Base-by-base conservation (phyloP, 768 basidiomycete species). In the Podaxis sp. region DNA sequence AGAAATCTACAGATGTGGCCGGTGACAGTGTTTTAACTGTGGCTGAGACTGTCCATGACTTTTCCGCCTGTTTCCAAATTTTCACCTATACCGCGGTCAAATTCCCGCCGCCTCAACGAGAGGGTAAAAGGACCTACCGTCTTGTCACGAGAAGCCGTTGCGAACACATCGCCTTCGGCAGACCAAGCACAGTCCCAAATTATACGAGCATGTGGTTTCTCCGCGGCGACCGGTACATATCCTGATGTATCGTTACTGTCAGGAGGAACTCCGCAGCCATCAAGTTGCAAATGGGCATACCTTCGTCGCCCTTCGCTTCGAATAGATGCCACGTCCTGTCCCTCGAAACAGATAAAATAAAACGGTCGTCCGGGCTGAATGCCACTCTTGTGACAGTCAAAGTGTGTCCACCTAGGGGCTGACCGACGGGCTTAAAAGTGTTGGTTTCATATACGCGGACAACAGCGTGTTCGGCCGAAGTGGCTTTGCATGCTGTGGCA, bases 101-200 rank as follows among this genome's bases (percentile, higher is more conserved):
- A 44, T n/a, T 44, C 18, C 5, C 16, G n/a, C 18, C 42, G 16
- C 42, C 14, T 16, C 13, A 40, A 44, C 42, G 42, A 44, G 16
- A 44, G 6, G 42, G 18, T n/a, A 5, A 44, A 18, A n/a, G 5
- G 18, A 40, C 13, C 14, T 65, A 93, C 95, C 13, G 91, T 93
- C 76, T 96, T 98, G 73, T 99, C 97, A 46, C 97, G 83, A 2
- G 95, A 95, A 1, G 92, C 95, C 2, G 97, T 98, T 10, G 87
- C 95, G 68, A 99, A 99, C 14, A 89, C 68, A 65, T 87, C 82
- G 5, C 87, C 86, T 65, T 92, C 88, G 1, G 74, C 68, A 1
- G 90, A 80, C 94, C 95, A 99, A 13, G 87, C 84, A 67, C 91
- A 92, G 70, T 98, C 97, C 94, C 97, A 95, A 37, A 99, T 90